Evolutionary conservation across 331 rosid genomes (phyloP).

Genomic region (Pyracantha coccinea): DNA sequence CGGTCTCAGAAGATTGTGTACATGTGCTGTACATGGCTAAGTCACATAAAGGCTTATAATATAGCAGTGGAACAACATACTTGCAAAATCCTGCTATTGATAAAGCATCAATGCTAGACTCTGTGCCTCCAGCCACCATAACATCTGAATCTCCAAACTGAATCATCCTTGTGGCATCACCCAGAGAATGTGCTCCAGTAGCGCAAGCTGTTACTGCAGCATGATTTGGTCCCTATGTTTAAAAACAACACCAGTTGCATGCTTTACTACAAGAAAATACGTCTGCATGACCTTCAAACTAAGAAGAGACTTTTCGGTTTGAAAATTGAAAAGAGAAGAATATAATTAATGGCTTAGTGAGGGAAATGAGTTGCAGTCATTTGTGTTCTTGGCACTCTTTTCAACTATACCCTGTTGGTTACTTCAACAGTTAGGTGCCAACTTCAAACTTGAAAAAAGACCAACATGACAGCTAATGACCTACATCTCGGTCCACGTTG

Average conservation of each 20-base stretch:
- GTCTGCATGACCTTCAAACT: background rate
- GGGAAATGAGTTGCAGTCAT: background rate
- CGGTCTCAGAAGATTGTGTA: too few species aligned
- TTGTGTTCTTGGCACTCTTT: background rate
- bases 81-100: slow-evolving; percentile 91
- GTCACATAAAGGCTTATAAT: background rate
- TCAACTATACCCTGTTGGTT: background rate
- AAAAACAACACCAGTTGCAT: slow-evolving; percentile 6
- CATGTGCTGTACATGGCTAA: background rate
- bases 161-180: slow-evolving; percentile 95
- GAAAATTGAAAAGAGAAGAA: background rate
- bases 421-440: background rate
- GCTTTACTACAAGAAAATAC: slow-evolving; percentile 4
- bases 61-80: slow-evolving; percentile 16
- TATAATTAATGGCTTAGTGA: background rate
- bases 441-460: background rate
- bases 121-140: slow-evolving; percentile 96
- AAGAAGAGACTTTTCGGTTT: background rate
- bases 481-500: background rate
- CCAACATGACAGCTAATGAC: background rate
- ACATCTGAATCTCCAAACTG: slow-evolving; percentile 96
- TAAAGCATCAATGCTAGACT: slow-evolving; percentile 94
- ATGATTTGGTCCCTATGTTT: slow-evolving; percentile 75
- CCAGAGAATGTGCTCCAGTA: slow-evolving; percentile 92
- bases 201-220: slow-evolving; percentile 97